Evolutionary conservation across 345 rosid genomes (phyloP).

Genomic region (Eucalyptus erythrocorys): DNA sequence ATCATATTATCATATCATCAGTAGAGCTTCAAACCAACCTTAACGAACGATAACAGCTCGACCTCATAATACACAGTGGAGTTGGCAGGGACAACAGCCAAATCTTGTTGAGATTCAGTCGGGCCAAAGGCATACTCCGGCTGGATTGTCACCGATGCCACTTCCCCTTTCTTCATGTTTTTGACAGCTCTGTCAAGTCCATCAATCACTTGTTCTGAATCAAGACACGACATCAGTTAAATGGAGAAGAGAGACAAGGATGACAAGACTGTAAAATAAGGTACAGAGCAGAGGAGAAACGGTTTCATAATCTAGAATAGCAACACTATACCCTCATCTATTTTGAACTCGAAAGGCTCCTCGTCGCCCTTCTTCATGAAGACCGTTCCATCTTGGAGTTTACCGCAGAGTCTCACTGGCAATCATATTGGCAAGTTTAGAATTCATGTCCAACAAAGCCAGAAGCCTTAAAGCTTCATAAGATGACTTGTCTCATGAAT

Average conservation of each 20-base stretch:
- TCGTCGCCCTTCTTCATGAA: constrained; percentile 21
- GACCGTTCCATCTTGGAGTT: constrained; percentile 15
- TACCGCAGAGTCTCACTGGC: constrained; percentile 22
- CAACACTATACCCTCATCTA: constrained; percentile 41
- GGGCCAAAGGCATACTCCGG: constrained; percentile 33
- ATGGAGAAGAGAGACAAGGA: neutral
- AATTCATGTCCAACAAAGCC: neutral
- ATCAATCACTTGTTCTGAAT: constrained; percentile 27
- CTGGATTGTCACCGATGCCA: constrained; percentile 19
- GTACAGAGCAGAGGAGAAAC: neutral
- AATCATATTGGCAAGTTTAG: neutral
- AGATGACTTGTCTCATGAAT: neutral
- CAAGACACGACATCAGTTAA: neutral
- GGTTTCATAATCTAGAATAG: neutral
- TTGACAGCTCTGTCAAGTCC: constrained; percentile 32
- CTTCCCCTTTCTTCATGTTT: constrained; percentile 41
- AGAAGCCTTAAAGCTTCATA: neutral
- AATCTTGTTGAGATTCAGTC: constrained; percentile 14
- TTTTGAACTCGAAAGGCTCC: constrained; percentile 17
- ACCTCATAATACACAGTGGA: constrained; percentile 20
- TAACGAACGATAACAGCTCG: constrained; percentile 25
- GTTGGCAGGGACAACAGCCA: constrained; percentile 21
- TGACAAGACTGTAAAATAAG: neutral
- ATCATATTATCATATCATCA: neutral
- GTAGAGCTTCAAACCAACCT: constrained; percentile 1